A percentile compares a stretch with the other conserved stretches of the same genome.
phyloP scores from a whole-genome alignment of 1,139 yeast genomes.

The Diutina ranongensis region DNA sequence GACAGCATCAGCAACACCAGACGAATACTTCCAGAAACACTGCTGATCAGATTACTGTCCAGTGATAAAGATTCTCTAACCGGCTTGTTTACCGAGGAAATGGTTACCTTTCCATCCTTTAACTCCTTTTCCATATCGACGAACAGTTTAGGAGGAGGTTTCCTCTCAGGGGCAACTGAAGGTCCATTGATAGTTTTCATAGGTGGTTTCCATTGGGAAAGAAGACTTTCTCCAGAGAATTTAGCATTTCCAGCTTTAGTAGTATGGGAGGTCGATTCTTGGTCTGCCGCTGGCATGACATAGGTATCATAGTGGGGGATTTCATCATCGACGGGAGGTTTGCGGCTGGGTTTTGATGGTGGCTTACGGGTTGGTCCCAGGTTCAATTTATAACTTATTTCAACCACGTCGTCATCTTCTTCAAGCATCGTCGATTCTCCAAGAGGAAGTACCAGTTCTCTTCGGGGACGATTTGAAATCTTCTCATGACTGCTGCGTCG shows the following conservation, averaged over 20 bases:
- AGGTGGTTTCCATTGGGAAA: constrained; percentile 4
- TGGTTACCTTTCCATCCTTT: background rate
- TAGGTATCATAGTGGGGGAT: constrained; percentile 1
- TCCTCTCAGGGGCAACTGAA: background rate
- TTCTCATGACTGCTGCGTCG: background rate
- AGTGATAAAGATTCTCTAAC: background rate
- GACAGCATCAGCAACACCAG: background rate
- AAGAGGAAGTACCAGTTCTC: background rate
- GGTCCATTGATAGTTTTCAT: background rate
- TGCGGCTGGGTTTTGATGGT: background rate
- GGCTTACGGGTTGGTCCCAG: background rate
- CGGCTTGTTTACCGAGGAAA: background rate
- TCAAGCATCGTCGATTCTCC: background rate
- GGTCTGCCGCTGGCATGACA: background rate
- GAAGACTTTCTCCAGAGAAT: background rate
- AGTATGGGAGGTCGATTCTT: background rate
- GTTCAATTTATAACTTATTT: background rate
- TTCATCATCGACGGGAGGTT: background rate
- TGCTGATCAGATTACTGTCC: background rate
- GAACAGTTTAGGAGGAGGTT: constrained; percentile 1
- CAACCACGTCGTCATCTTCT: background rate
- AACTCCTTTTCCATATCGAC: constrained; percentile 5
- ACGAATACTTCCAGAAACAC: background rate
- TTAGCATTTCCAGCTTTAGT: background rate
- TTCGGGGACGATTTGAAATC: background rate